Percentiles rank a stretch among this genome's conserved stretches.
Conservation (phyloP, 164 flowering plant species). For the Sedum album region DNA sequence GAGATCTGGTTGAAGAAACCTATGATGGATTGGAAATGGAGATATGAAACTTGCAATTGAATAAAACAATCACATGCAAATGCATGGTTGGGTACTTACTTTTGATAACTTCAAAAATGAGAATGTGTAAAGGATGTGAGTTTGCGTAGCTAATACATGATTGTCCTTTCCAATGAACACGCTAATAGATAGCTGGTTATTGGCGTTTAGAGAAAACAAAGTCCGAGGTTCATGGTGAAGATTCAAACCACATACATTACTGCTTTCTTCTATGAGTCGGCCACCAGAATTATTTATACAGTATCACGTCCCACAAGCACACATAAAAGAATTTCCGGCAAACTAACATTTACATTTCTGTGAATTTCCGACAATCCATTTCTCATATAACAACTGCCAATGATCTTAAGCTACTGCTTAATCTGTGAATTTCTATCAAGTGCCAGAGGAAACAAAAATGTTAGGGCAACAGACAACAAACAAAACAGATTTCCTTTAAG, state of each 20-base stretch:
- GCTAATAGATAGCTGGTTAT: no score
- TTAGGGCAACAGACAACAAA: not conserved
- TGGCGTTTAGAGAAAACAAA: no score
- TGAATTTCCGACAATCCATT: no score
- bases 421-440: not conserved
- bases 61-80: not conserved
- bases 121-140: not conserved
- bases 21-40: not conserved
- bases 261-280: no score
- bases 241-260: no score
- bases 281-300: no score
- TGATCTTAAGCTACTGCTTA: not conserved
- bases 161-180: no score
- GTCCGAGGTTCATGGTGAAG: no score
- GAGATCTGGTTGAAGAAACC: not conserved
- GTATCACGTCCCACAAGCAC: no score
- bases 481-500: not conserved
- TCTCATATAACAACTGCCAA: no score
- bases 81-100: not conserved
- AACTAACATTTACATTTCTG: no score
- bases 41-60: not conserved
- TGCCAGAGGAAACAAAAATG: not conserved
- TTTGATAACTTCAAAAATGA: not conserved
- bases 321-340: no score
- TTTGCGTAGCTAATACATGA: not conserved